These are phyloP conservation scores for Fusarium piperis DNA, from an alignment of 2,329 filamentous ascomycete genomes.

Conservation along the genomic window DNA sequence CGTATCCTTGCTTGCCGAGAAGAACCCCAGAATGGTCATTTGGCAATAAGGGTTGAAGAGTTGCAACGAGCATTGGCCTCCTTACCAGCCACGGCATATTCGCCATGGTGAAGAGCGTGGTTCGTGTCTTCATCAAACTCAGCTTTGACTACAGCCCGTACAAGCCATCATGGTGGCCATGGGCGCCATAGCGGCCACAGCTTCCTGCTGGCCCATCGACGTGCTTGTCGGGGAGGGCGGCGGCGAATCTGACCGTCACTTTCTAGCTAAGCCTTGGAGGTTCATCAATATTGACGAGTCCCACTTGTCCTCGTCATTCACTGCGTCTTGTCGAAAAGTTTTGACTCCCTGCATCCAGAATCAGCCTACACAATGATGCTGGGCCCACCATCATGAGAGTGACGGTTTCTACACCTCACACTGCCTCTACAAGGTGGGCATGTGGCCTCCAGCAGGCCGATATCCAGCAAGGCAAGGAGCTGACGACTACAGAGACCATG, in stretches of 20 bases:
- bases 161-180: background rate
- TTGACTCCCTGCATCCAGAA: background rate
- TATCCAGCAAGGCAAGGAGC: background rate
- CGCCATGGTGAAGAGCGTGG: background rate
- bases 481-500: background rate
- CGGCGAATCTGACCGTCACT: background rate
- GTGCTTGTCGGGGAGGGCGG: background rate
- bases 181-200: background rate
- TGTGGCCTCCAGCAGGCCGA: background rate
- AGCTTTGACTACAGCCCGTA: background rate
- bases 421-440: background rate
- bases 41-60: background rate
- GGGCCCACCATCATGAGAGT: background rate
- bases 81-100: background rate
- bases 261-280: background rate
- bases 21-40: slow-evolving; percentile 9
- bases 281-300: background rate
- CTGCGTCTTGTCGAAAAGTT: background rate
- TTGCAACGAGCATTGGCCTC: slow-evolving; percentile 8
- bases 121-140: slow-evolving; percentile 7
- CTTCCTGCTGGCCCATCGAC: background rate
- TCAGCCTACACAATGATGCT: background rate
- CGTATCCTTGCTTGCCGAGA: slow-evolving; percentile 9
- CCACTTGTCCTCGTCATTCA: background rate
- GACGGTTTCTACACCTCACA: background rate